Conservation (phyloP, 1,139 yeast species). For the Kluyveromyces sp. region DNA sequence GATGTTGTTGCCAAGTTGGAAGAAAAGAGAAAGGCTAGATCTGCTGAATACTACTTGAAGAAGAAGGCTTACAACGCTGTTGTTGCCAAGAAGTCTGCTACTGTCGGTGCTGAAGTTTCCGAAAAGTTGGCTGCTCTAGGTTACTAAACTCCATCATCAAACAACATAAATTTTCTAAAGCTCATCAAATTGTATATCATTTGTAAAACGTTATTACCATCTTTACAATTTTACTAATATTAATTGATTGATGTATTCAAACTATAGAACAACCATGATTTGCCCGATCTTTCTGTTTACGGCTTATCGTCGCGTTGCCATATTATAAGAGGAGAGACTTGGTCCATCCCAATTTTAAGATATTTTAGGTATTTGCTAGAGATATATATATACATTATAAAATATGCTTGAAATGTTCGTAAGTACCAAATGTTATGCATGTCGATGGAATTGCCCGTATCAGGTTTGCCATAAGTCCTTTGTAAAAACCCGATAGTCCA, state of each 20-base stretch:
- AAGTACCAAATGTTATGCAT: constrained; percentile 59
- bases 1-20: constrained; percentile 95
- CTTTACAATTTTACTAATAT: constrained; percentile 1
- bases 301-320: too few relatives aligned
- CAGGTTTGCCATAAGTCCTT: constrained; percentile 60
- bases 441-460: constrained; percentile 67
- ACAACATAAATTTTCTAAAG: constrained; percentile 9
- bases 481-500: constrained; percentile 60
- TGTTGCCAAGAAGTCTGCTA: constrained; percentile 75
- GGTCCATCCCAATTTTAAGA: too few relatives aligned
- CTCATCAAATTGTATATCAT: constrained; percentile 10
- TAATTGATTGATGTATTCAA: constrained; percentile 4
- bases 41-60: constrained; percentile 98
- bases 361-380: neutral
- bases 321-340: neutral
- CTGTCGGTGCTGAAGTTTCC: constrained; percentile 61
- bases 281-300: too few relatives aligned
- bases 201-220: constrained; percentile 10
- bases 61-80: constrained; percentile 95
- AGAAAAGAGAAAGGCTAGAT: constrained; percentile 99
- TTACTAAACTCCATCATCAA: constrained; percentile 45
- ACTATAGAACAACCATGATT: too few relatives aligned
- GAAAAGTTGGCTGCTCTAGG: constrained; percentile 79
- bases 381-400: neutral
- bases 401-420: constrained; percentile 38